Evolutionary conservation across 345 rosid genomes (phyloP).

Genomic region (Firmiana major): DNA sequence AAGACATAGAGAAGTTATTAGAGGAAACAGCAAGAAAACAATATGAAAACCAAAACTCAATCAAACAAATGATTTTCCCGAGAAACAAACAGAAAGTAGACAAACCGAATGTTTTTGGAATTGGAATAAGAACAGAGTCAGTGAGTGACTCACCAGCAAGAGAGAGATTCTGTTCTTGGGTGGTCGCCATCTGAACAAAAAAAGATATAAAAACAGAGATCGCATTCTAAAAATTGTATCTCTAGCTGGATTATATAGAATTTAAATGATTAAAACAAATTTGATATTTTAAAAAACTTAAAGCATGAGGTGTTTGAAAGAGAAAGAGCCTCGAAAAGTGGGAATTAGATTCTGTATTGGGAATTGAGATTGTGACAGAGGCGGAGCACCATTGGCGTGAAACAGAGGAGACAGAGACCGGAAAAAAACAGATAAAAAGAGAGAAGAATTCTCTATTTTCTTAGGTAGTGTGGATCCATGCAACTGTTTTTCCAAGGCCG

Average conservation of each 20-base stretch:
- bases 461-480: background rate
- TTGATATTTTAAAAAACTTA: background rate
- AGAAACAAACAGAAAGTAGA: slow-evolving; percentile 2
- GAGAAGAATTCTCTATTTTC: background rate
- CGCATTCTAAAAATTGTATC: background rate
- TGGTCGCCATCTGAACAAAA: background rate
- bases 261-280: background rate
- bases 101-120: background rate
- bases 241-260: background rate
- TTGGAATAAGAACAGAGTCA: background rate
- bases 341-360: background rate
- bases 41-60: background rate
- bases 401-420: background rate
- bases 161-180: background rate
- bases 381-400: background rate
- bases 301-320: background rate
- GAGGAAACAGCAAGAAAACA: background rate
- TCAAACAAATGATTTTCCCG: background rate
- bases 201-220: background rate
- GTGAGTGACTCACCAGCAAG: background rate
- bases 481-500: background rate
- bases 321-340: background rate
- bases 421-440: background rate
- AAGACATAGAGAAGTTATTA: background rate
- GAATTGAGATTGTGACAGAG: background rate